These are phyloP conservation scores for Neocucurbitaria cava DNA, from an alignment of 2,329 filamentous ascomycete genomes.

Conservation along the genomic window DNA sequence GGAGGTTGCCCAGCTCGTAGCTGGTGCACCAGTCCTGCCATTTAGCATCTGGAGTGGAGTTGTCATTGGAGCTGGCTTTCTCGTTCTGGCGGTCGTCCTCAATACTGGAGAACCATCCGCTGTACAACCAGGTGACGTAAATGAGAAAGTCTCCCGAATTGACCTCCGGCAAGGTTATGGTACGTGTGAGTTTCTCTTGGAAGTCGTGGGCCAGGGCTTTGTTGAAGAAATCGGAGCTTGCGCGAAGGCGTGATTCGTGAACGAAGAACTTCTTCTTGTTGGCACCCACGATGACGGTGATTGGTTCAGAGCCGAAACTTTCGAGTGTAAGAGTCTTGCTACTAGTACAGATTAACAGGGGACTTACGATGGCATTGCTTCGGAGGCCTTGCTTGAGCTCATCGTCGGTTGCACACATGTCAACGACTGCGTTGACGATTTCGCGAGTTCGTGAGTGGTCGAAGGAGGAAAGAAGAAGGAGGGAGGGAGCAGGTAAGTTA, in stretches of 20 bases:
- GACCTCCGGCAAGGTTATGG: neutral
- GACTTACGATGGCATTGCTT: too few relatives aligned
- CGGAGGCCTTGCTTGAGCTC: too few relatives aligned
- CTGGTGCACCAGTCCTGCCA: neutral
- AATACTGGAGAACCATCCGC: neutral
- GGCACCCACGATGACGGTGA: neutral
- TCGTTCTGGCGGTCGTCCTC: neutral
- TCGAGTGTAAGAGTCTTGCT: too few relatives aligned
- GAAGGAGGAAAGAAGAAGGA: too few relatives aligned
- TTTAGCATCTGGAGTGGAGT: neutral
- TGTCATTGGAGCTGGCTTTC: neutral
- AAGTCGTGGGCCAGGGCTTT: conserved; percentile 1
- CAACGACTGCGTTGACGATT: too few relatives aligned
- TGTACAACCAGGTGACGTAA: conserved; percentile 9
- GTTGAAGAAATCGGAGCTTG: conserved; percentile 8
- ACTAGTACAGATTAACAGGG: too few relatives aligned
- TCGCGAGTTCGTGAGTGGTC: too few relatives aligned
- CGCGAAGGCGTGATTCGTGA: neutral
- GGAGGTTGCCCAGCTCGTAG: conserved; percentile 3
- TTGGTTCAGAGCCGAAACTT: neutral
- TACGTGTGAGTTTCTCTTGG: neutral
- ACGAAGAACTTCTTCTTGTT: neutral
- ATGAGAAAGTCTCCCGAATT: neutral
- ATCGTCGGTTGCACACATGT: too few relatives aligned
- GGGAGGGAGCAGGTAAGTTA: too few relatives aligned